These are phyloP conservation scores for Osmanthus fragrans DNA, from an alignment of 257 asterid species.

Conservation along the genomic window DNA sequence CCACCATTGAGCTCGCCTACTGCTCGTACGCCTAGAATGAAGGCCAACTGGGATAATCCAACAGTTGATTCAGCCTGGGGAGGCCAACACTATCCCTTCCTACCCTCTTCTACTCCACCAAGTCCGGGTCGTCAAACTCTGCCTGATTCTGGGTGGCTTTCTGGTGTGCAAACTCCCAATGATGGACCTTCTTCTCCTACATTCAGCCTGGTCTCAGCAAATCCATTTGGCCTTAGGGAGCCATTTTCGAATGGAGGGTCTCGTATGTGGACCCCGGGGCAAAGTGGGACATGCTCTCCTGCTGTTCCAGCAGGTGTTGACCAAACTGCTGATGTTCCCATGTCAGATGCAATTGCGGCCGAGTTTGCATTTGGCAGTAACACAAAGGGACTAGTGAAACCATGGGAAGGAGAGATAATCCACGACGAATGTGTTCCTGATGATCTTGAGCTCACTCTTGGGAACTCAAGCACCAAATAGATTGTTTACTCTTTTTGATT, in stretches of 20 bases:
- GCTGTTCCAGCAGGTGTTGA: conserved; percentile 52
- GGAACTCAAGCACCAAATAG: conserved; percentile 66
- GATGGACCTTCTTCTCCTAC: conserved; percentile 85
- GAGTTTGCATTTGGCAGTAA: conserved; percentile 76
- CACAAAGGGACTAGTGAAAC: conserved; percentile 55
- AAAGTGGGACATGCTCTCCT: conserved; percentile 76
- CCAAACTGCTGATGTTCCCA: conserved; percentile 73
- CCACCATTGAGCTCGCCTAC: conserved; percentile 96
- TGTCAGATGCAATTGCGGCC: conserved; percentile 59
- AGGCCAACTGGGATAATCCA: conserved; percentile 66
- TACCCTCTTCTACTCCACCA: conserved; percentile 74
- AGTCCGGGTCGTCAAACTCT: conserved; percentile 62
- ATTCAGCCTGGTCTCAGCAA: conserved; percentile 77
- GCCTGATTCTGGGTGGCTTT: conserved; percentile 62
- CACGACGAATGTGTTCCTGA: conserved; percentile 75
- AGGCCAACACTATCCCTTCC: conserved; percentile 42
- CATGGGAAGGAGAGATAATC: conserved; percentile 90
- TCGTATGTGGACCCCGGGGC: conserved; percentile 96
- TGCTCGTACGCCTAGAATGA: conserved; percentile 76
- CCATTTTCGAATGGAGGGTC: conserved; percentile 84
- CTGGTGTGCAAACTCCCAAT: conserved; percentile 61
- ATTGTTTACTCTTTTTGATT: background rate
- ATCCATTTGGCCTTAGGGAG: conserved; percentile 71
- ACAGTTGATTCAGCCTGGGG: conserved; percentile 44
- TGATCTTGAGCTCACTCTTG: conserved; percentile 86